These are phyloP conservation scores for Populus nigra DNA, from an alignment of 345 rosid species.

Conservation along the genomic window DNA sequence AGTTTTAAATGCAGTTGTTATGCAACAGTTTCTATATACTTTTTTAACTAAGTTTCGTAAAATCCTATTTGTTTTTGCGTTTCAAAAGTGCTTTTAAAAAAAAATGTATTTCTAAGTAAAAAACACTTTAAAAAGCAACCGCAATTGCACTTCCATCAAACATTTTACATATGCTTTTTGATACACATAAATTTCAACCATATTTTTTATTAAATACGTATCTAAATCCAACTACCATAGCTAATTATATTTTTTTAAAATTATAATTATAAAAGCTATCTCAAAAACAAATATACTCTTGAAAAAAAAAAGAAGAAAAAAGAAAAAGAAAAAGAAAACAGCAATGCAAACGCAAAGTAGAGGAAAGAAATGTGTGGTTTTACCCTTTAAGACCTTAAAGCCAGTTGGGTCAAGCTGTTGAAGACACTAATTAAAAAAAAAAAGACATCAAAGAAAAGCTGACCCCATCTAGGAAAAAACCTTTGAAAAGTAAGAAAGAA, in stretches of 20 bases:
- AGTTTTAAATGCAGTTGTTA: too few relatives aligned
- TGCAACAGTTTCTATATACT: too few relatives aligned
- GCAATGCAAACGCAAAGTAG: background rate
- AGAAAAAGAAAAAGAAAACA: background rate
- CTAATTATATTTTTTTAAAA: too few relatives aligned
- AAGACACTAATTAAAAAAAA: constrained; percentile 19
- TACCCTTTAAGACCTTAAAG: background rate
- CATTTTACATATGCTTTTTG: too few relatives aligned
- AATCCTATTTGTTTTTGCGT: fast-evolving
- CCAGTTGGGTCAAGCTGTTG: background rate
- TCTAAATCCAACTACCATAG: too few relatives aligned
- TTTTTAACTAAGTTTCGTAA: too few relatives aligned
- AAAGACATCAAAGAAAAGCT: background rate
- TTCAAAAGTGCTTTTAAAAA: too few relatives aligned
- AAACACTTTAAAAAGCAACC: fast-evolving
- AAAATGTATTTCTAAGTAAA: too few relatives aligned
- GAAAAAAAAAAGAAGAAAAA: background rate
- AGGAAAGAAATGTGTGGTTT: background rate
- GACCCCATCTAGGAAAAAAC: constrained; percentile 16
- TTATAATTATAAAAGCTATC: too few relatives aligned
- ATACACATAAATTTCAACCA: fast-evolving
- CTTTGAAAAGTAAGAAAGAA: constrained; percentile 20
- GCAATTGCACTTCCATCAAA: fast-evolving
- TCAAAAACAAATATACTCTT: too few relatives aligned
- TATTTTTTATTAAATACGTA: fast-evolving